Percentiles rank a stretch among this genome's conserved stretches.
phyloP scores from a whole-genome alignment of 2,329 filamentous ascomycete genomes.

The Hymenotorrendiella dingleyae region DNA sequence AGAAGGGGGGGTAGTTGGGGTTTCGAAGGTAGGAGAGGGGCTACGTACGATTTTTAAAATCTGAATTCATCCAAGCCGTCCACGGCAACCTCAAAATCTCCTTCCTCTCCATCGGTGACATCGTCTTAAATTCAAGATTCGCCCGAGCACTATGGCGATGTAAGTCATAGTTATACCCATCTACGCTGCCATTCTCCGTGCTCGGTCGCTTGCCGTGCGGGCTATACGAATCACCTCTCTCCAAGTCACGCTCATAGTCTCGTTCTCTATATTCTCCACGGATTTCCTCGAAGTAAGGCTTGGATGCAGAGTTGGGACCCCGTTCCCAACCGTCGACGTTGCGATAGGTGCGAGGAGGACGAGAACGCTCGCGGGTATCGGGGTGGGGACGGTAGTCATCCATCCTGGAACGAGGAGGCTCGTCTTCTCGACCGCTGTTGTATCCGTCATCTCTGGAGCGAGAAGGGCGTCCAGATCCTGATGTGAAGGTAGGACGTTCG shows the following conservation, averaged over 20 bases:
- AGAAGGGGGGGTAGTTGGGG: constrained; percentile 10
- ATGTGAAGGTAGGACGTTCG: constrained; percentile 14
- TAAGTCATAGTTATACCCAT: constrained; percentile 24
- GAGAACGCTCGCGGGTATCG: constrained; percentile 20
- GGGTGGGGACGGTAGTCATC: constrained; percentile 17
- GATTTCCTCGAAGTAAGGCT: constrained; percentile 22
- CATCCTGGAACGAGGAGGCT: not conserved
- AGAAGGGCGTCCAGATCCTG: constrained; percentile 7
- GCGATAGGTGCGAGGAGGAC: constrained; percentile 23
- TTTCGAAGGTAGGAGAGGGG: too few species aligned
- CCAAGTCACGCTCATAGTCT: constrained; percentile 22
- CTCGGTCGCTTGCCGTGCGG: constrained; percentile 12
- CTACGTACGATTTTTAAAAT: constrained; percentile 36
- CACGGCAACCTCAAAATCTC: constrained; percentile 40
- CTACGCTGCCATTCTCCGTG: constrained; percentile 19
- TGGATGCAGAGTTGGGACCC: constrained; percentile 16
- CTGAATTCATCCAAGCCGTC: constrained; percentile 42
- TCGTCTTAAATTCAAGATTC: constrained; percentile 34
- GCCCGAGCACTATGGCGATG: constrained; percentile 4
- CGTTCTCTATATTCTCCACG: constrained; percentile 11
- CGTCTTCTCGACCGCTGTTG: constrained; percentile 14
- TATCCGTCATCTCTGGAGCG: constrained; percentile 18
- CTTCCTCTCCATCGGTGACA: constrained; percentile 36
- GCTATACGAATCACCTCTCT: constrained; percentile 11
- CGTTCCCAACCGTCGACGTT: constrained; percentile 18